Evolutionary conservation across 768 basidiomycete species (phyloP), one percentile per base, ranked within the genome.

Genomic region (Leucocoprinus leucothites): DNA sequence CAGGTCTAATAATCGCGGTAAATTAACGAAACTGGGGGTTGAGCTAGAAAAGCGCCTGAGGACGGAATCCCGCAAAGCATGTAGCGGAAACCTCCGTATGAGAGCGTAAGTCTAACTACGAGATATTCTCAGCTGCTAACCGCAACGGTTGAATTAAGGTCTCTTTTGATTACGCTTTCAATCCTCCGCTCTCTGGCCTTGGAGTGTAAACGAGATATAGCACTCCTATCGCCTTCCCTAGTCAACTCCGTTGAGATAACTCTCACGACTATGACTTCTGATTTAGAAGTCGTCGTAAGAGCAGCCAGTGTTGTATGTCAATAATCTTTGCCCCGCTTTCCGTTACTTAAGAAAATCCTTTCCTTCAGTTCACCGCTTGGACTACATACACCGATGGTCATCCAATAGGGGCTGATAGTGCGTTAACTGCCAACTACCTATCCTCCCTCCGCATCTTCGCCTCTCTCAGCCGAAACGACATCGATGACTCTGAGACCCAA

Each of bases 301-400:
- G 84, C 87, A 9, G 92, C 92, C 19, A 88, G 81, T 64, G 82
- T 94, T 51, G 93, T 93, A 67, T 63, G 89, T 79, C 5, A 18
- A 21, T 46, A 3, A 54, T 57, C 31, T 48, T 24, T 38, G 21
- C 48, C 40, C 55, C 51, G 21, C 21, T 36, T 25, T 35, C 24
- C 19, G 9, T 44, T 26, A n/a, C 46, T 21, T 11, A 38, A 11
- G 16, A n/a, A 38, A 6, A 13, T 18, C 7, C 1, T 19, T 38
- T 3, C n/a, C n/a, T 16, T n/a, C 28, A 94, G 89, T 93, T 96
- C 63, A 90, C 87, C 2, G 87, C 92, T 1, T 98, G 92, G 88
- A 87, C 89, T 18, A 94, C 94, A 14, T 97, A 86, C 61, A 93
- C 94, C 19, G 88, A 95, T 61, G 92, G 93, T 0, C 85, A 85